These are phyloP conservation scores for Biscogniauxia marginata DNA, from an alignment of 2,329 filamentous ascomycete species.

Conservation along the genomic window DNA sequence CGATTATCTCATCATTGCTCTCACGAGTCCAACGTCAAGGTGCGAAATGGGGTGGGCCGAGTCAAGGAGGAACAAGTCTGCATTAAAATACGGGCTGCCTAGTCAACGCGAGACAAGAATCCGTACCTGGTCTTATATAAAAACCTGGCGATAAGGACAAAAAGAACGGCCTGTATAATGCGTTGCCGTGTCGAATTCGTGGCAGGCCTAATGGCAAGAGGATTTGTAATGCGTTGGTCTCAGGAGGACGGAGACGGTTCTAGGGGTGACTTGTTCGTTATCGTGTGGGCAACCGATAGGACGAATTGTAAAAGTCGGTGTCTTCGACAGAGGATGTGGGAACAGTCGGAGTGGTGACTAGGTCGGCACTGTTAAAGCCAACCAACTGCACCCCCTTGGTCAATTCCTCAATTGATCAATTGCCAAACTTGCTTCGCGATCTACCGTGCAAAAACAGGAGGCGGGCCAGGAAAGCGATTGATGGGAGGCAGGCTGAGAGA, in stretches of 20 bases:
- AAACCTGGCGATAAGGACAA: neutral
- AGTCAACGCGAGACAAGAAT: neutral
- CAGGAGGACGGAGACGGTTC: neutral
- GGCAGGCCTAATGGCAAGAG: neutral
- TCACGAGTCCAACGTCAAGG: neutral
- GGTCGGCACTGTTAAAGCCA: neutral
- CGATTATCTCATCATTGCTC: neutral
- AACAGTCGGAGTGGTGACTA: neutral
- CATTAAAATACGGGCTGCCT: no score
- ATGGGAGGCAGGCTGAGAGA: neutral
- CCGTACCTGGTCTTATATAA: neutral
- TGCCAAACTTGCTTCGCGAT: neutral
- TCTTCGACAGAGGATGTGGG: neutral
- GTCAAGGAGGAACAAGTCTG: neutral
- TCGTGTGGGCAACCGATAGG: neutral
- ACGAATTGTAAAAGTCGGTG: neutral
- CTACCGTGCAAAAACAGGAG: neutral
- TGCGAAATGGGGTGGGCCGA: neutral
- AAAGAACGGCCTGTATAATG: neutral
- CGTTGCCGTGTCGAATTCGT: neutral
- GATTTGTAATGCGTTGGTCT: neutral
- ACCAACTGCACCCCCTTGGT: neutral
- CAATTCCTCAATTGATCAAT: neutral
- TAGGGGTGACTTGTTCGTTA: neutral
- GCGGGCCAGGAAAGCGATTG: neutral